Conservation (phyloP, 2,329 filamentous ascomycete genomes). For the Arachnopeziza araneosa region DNA sequence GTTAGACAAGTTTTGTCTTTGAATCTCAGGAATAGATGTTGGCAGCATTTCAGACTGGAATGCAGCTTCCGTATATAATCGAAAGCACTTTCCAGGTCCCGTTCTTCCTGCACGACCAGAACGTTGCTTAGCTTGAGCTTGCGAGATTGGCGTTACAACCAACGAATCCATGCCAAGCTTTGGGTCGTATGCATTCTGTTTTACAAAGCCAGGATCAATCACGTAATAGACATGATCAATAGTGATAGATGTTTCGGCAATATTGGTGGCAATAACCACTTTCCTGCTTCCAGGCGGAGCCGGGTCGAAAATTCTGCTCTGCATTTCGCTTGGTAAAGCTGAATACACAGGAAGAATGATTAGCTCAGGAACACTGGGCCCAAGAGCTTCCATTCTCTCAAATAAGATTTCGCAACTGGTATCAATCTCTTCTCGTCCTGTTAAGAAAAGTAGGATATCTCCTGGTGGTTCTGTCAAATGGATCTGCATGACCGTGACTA, state of each 20-base stretch:
- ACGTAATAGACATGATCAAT: constrained; percentile 98
- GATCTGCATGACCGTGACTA: constrained; percentile 98
- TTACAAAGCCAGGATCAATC: constrained; percentile 94
- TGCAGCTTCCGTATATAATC: constrained; percentile 89
- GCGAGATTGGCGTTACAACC: constrained; percentile 91
- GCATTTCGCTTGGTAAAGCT: constrained; percentile 86
- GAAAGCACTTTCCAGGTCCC: constrained; percentile 92
- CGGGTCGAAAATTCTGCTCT: constrained; percentile 90
- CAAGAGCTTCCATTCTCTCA: constrained; percentile 94
- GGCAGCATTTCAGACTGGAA: constrained; percentile 97
- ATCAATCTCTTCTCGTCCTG: constrained; percentile 96
- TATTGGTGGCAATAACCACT: constrained; percentile 96
- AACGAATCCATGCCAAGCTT: constrained; percentile 97
- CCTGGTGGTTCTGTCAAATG: constrained; percentile 87
- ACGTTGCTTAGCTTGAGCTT: constrained; percentile 92
- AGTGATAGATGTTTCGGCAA: constrained; percentile 95
- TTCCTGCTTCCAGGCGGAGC: constrained; percentile 81
- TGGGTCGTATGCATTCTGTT: constrained; percentile 94
- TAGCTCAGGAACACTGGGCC: constrained; percentile 83
- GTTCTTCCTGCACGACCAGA: constrained; percentile 90
- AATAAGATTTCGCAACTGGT: constrained; percentile 87
- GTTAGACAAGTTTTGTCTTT: constrained; percentile 84
- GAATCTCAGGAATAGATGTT: constrained; percentile 93
- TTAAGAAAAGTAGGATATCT: constrained; percentile 95
- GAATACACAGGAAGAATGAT: constrained; percentile 96